Evolutionary conservation across 257 asterid genomes (phyloP), one percentile per base, ranked within the genome.

Genomic region (Petunia axillaris): DNA sequence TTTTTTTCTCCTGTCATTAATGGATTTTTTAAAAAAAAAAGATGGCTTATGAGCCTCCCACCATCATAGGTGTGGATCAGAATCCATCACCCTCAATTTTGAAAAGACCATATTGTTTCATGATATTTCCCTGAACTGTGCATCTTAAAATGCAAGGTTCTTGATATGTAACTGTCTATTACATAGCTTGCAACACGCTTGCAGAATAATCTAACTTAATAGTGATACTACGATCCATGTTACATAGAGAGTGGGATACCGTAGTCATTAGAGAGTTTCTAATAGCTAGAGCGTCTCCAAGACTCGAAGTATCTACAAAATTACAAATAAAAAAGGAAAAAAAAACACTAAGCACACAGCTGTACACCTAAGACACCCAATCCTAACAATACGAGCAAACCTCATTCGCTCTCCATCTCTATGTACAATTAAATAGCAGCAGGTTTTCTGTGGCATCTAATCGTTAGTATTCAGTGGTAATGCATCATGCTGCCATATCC

Each of bases 371-470:
- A 37, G 64, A 52, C 64, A 53, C 39, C 68, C 37, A 11, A 76
- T 75, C 9, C 79, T 71, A 37, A 39, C 59, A 43, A 40, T 74
- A 73, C 15, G 43, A 16, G 60, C 25, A 37, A 82, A 60, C 57
- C 67, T 79, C 62, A 15, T 48, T 66, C 41, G 16, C 79, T 81
- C 77, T 79, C 85, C 78, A 77, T 70, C 58, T 83, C 63, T 88
- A 83, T 91, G 59, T 89, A 90, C 94, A 89, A 25, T 87, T 84
- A 85, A 52, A 78, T 81, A 71, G 59, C 48, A 81, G 64, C 82
- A 76, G 57, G 36, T 70, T 78, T 58, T 71, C 54, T 43, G 50
- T 74, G 63, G 76, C 36, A 58, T 64, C 55, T 2, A 58, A 81
- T 6, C 50, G 75, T 63, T 0, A 54, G 77, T 3, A 25, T 57